Evolutionary conservation across 345 rosid species (phyloP).

Genomic region (Pistacia atlantica): DNA sequence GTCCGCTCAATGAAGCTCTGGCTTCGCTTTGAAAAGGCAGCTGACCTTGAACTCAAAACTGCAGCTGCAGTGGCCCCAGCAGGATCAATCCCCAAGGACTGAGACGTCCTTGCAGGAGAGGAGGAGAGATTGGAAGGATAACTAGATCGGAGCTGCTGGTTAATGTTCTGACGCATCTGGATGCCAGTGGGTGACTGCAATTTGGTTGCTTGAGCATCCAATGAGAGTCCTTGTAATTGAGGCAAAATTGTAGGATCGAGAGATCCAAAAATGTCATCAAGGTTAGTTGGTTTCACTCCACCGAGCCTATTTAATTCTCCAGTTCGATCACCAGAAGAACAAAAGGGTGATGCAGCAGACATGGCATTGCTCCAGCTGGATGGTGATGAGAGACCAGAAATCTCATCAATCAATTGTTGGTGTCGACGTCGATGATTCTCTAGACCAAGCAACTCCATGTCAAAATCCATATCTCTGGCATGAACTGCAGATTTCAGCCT

Average conservation of each 20-base stretch:
- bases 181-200: slow-evolving; percentile 45
- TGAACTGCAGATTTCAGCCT: slow-evolving; percentile 60
- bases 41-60: slow-evolving; percentile 54
- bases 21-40: slow-evolving; percentile 69
- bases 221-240: slow-evolving; percentile 47
- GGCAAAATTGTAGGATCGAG: slow-evolving; percentile 39
- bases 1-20: slow-evolving; percentile 72
- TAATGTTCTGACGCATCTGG: slow-evolving; percentile 52
- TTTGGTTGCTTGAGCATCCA: slow-evolving; percentile 34
- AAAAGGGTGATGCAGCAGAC: slow-evolving; percentile 44
- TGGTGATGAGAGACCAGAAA: slow-evolving; percentile 58
- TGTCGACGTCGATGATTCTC: slow-evolving; percentile 39
- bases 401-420: slow-evolving; percentile 54
- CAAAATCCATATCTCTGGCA: slow-evolving; percentile 70
- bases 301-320: slow-evolving; percentile 60
- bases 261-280: slow-evolving; percentile 65
- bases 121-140: slow-evolving; percentile 50
- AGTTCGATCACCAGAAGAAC: slow-evolving; percentile 37
- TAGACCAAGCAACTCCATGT: slow-evolving; percentile 41
- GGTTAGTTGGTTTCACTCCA: slow-evolving; percentile 63
- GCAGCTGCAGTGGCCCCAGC: slow-evolving; percentile 46
- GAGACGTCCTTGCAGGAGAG: slow-evolving; percentile 49
- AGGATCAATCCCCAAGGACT: slow-evolving; percentile 45
- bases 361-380: slow-evolving; percentile 59
- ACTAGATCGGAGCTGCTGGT: slow-evolving; percentile 52